These are phyloP conservation scores for Umbellularia californica DNA, from an alignment of 164 flowering plant species.

Conservation along the genomic window DNA sequence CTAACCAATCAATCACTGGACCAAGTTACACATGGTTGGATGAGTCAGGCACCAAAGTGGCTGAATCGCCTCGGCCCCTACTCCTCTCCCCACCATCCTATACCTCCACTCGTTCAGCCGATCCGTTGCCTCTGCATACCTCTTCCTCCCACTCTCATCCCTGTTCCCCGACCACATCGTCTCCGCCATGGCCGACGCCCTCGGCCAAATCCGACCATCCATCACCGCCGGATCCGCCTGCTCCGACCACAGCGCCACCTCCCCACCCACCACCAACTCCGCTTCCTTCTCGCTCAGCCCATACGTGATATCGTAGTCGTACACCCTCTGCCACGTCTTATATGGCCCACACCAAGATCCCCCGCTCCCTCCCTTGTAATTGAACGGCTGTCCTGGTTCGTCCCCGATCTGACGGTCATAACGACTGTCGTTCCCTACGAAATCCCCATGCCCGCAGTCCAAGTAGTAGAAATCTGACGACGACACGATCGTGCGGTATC, in stretches of 20 bases:
- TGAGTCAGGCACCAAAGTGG: slow-evolving; percentile 80
- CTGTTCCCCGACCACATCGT: slow-evolving; percentile 83
- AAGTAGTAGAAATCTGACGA: slow-evolving; percentile 78
- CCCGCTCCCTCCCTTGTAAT: slow-evolving; percentile 35
- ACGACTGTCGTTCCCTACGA: slow-evolving; percentile 64
- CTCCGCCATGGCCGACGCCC: slow-evolving; percentile 85
- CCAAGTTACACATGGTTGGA: slow-evolving; percentile 84
- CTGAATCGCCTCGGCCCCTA: slow-evolving; percentile 83
- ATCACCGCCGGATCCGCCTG: slow-evolving; percentile 79
- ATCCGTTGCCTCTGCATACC: slow-evolving; percentile 81
- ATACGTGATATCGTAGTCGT: slow-evolving; percentile 75
- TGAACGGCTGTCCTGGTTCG: slow-evolving; percentile 20
- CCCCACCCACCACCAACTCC: slow-evolving; percentile 76
- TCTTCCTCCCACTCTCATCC: slow-evolving; percentile 67
- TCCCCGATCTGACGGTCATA: slow-evolving; percentile 35
- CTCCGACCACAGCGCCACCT: slow-evolving; percentile 95
- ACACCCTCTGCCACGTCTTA: slow-evolving; percentile 85
- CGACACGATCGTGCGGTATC: slow-evolving; percentile 77
- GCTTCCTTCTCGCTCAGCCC: slow-evolving; percentile 61
- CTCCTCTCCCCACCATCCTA: slow-evolving; percentile 74
- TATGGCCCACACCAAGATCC: slow-evolving; percentile 98
- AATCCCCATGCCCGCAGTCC: slow-evolving; percentile 91
- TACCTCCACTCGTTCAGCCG: slow-evolving; percentile 78
- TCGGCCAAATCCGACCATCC: slow-evolving; percentile 78
- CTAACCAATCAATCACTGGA: slow-evolving; percentile 18